Percentiles rank a stretch among this genome's conserved stretches.
Evolutionary conservation across 1,284 basidiomycete genomes (phyloP).

Genomic region (Kalmanozyma brasiliensis): DNA sequence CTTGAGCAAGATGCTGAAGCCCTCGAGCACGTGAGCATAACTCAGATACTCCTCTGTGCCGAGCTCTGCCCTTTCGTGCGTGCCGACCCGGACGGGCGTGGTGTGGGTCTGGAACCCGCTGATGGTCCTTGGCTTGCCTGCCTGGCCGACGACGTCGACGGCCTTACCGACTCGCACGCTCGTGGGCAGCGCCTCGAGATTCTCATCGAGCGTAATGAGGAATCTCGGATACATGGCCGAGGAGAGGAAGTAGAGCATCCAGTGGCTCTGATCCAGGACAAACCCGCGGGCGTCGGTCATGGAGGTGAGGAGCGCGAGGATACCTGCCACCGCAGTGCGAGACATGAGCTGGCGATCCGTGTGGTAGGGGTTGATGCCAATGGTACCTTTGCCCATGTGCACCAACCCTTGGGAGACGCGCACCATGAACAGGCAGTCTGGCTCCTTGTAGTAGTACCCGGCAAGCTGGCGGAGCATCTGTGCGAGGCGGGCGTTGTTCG

Average conservation of each 20-base stretch:
- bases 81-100: constrained; percentile 92
- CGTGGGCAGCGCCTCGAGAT: constrained; percentile 78
- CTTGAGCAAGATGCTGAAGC: constrained; percentile 68
- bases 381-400: constrained; percentile 99
- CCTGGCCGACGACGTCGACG: constrained; percentile 66
- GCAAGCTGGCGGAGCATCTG: constrained; percentile 98
- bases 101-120: constrained; percentile 80
- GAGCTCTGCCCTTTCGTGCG: constrained; percentile 91
- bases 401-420: constrained; percentile 94
- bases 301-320: constrained; percentile 85
- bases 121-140: constrained; percentile 69
- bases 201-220: constrained; percentile 91
- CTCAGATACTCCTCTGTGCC: constrained; percentile 97
- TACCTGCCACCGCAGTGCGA: constrained; percentile 87
- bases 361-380: constrained; percentile 98
- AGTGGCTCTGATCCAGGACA: constrained; percentile 94
- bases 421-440: constrained; percentile 96
- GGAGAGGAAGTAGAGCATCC: constrained; percentile 97
- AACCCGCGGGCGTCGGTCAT: constrained; percentile 94
- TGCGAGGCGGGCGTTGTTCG: constrained; percentile 95
- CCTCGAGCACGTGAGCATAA: constrained; percentile 74
- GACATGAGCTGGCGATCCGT: constrained; percentile 90
- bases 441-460: constrained; percentile 96
- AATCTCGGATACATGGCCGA: constrained; percentile 98
- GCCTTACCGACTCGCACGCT: constrained; percentile 94